Percentiles rank a stretch among this genome's conserved stretches.
phyloP scores from a whole-genome alignment of 2,329 filamentous ascomycete genomes.

The Talaromyces sp. region DNA sequence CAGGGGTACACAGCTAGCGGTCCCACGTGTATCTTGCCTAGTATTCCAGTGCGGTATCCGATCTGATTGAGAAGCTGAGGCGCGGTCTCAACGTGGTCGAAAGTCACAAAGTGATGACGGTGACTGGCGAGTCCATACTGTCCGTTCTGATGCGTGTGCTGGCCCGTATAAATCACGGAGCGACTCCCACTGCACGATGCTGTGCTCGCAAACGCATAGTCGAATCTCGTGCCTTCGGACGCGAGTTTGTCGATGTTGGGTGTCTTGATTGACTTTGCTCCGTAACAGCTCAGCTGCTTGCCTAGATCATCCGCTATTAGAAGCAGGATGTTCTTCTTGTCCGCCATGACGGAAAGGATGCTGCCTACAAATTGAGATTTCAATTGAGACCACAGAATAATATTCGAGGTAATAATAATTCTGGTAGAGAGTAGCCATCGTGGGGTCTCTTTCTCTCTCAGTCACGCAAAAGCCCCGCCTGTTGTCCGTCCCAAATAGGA shows the following conservation, averaged over 20 bases:
- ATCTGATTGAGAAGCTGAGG: constrained; percentile 38
- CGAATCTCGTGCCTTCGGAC: constrained; percentile 35
- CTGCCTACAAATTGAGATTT: too few species aligned
- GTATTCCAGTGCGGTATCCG: constrained; percentile 47
- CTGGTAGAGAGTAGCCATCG: neutral
- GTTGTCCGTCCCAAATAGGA: neutral
- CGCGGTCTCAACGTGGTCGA: constrained; percentile 43
- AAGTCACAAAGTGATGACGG: constrained; percentile 44
- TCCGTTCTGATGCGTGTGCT: constrained; percentile 48
- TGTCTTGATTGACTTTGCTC: constrained; percentile 25
- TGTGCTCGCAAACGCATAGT: constrained; percentile 21
- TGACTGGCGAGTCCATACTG: constrained; percentile 45
- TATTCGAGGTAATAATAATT: neutral
- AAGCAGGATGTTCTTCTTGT: constrained; percentile 34
- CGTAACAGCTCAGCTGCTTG: constrained; percentile 35
- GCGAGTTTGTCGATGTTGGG: constrained; percentile 45
- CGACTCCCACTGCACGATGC: constrained; percentile 50
- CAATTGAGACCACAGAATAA: too few species aligned
- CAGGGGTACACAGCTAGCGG: constrained; percentile 42
- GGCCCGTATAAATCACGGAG: constrained; percentile 48
- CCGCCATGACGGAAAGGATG: too few species aligned
- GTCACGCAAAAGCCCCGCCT: neutral
- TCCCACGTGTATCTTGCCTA: constrained; percentile 51
- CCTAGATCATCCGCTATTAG: constrained; percentile 47
- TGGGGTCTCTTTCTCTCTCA: neutral